Conservation (phyloP, 2,329 filamentous ascomycete genomes). For the Decorospora gaudefroyi region DNA sequence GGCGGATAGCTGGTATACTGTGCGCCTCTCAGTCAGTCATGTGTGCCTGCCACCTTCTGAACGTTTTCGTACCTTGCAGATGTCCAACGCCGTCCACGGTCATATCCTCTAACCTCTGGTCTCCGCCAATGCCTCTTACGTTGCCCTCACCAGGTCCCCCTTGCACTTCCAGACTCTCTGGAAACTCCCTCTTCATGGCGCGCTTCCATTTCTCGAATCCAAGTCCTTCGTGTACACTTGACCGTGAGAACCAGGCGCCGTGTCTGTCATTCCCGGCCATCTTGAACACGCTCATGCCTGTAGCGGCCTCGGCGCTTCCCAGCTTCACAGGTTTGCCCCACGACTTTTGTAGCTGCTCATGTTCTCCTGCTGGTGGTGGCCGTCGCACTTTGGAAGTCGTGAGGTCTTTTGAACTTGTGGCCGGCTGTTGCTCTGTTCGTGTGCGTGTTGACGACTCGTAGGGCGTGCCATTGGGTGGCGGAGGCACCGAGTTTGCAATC, state of each 20-base stretch:
- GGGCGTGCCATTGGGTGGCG: constrained; percentile 54
- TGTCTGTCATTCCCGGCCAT: constrained; percentile 76
- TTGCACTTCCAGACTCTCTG: constrained; percentile 72
- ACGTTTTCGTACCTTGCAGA: constrained; percentile 60
- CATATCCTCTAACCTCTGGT: constrained; percentile 70
- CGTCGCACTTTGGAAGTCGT: constrained; percentile 58
- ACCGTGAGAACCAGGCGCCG: constrained; percentile 86
- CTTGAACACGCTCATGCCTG: constrained; percentile 79
- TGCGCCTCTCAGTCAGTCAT: constrained; percentile 10
- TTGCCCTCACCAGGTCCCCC: constrained; percentile 72
- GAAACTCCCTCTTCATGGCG: constrained; percentile 78
- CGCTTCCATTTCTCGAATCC: constrained; percentile 77
- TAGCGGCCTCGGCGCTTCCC: constrained; percentile 71
- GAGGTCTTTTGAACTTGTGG: constrained; percentile 57
- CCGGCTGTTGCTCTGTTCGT: constrained; percentile 60
- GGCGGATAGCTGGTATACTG: constrained; percentile 83
- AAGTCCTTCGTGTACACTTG: constrained; percentile 79
- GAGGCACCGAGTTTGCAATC: constrained; percentile 76
- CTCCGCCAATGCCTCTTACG: constrained; percentile 83
- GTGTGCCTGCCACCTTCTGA: not conserved
- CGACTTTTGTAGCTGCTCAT: constrained; percentile 69
- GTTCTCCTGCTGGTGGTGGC: constrained; percentile 56
- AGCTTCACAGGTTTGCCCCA: constrained; percentile 86
- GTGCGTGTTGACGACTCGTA: constrained; percentile 57
- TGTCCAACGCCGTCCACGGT: constrained; percentile 63